Base-by-base conservation (phyloP, 2,329 filamentous ascomycete genomes). In the Microsporum ferrugineum region DNA sequence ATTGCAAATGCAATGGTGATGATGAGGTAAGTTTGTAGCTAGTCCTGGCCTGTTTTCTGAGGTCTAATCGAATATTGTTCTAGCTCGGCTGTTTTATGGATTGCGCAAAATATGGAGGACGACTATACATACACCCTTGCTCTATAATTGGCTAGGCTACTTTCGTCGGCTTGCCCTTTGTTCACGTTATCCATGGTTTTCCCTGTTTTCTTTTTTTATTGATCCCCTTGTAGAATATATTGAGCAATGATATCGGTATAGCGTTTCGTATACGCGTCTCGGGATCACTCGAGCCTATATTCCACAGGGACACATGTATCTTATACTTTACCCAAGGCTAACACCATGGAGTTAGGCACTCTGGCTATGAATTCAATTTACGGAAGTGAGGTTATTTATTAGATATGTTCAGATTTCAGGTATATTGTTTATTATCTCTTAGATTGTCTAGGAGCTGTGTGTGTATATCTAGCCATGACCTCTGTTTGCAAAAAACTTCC, bases 71-170 rank as follows among this genome's bases (percentile, higher is more conserved):
- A 51, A 23, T 53, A 39, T n/a, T 39, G 5, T 23, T 62, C 17
- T 66, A 86, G 84, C 69, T 83, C 83, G 31, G 77, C 83, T 57
- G 82, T 87, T 41, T 79, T 88, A 38, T 88, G 85, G 85, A 79
- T 88, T 33, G 84, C 83, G 58, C 85, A 88, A 77, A 88, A 87
- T 68, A 86, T 88, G 75, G 85, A 88, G 71, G 85, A 88, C 67
- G 85, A 87, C 68, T 88, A 87, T 71, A 86, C 84, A 34, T 88
- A 88, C 72, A 87, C 84, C 68, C 74, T 88, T 64, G 82, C 84
- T 57, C 78, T 88, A 65, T 88, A 67, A 72, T 36, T 5, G 41
- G 12, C 23, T 17, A 27, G 10, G 1, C 17, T 7, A 7, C 49
- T 53, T n/a, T 27, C 6, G 12, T 31, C 49, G 29, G 31, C 12